Evolutionary conservation across 192 early-diverging fungal species (phyloP), one percentile per base, ranked within the genome.

Genomic region (Entophlyctis luteolus): DNA sequence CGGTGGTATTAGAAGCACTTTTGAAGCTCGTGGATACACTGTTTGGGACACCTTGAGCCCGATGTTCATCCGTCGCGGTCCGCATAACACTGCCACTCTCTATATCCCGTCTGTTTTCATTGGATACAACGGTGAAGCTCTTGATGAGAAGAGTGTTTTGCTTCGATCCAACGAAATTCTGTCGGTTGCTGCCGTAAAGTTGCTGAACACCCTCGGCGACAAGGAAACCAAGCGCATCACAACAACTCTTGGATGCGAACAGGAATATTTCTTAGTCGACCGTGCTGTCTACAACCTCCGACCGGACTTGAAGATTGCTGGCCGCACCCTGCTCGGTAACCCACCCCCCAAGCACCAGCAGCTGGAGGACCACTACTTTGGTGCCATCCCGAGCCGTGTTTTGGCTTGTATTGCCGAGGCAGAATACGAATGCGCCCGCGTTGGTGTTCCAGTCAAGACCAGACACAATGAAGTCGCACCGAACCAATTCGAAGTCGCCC

Each of bases 291-390:
- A 95, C 84, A 77, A 89, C 68, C 82, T 96, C 69, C 90, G 94
- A 39, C 93, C 92, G 35, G 96, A 98, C 76, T 83, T 98, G 49
- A 96, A 96, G 87, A 93, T 92, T 73, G 87, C 88, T 29, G 96
- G 96, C 62, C 89, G 96, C 67, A 96, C 93, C 49, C 82, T 98
- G 33, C 72, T 98, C 33, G 96, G 96, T 47, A 83, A 86, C 70
- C 82, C 96, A 63, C 96, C 96, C 36, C 93, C 96, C 59, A 91
- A 93, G 75, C 94, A 96, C 78, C 96, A 98, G 82, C 96, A 98
- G 86, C 83, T 98, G 66, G 96, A 98, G 77, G 96, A 98, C 79
- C 96, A 98, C 82, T 98, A 98, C 88, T 98, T 98, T 84, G 96
- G 96, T 38, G 88, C 89, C 65, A 94, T 98, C 56, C 96, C 96